Evolutionary conservation across 2,329 filamentous ascomycete genomes (phyloP), one percentile per base, ranked within the genome.

Genomic region (Trichoderma sp.): DNA sequence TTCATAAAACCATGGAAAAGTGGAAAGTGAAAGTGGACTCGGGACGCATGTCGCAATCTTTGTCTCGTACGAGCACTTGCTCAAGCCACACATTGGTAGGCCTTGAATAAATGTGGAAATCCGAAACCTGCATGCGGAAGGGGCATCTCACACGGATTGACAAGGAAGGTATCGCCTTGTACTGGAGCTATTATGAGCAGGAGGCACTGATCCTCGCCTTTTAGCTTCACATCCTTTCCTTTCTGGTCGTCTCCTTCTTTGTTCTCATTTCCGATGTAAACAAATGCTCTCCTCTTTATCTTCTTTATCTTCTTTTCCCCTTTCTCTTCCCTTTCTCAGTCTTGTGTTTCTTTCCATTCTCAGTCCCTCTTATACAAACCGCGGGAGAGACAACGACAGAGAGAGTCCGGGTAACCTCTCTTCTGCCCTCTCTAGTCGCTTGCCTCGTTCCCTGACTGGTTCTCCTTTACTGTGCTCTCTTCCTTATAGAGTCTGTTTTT

Each of bases 241-340:
- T 63, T 73, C 64, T 67, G 21, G 71, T 60, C 63, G 4, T n/a
- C 28, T 61, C 15, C 53, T 51, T 69, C 43, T 57, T 71, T 47
- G 53, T 71, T 65, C 39, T 74, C 72, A 57, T 69, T 67, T 64
- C 72, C 62, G 64, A 69, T 71, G 67, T 74, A 6, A 36, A 11
- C 30, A 9, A 26, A 18, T 26, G 24, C 28, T 26, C 66, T 71
- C 68, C 57, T 32, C 58, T 68, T 58, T 26, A 67, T 71, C 68
- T 57, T 36, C 58, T 68, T 56, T 70, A 65, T 36, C 68, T 72
- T 62, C 67, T 57, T 28, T 39, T 67, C 12, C 47, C 21, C 28
- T 14, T 36, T 8, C 1, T 7, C 68, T 63, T 61, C 34, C 9
- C 21, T 18, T 26, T 6, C n/a, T 26, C 58, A 14, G 12, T 53